Conservation (phyloP, 495 filamentous ascomycete genomes). For the Penicillium odoratum region DNA sequence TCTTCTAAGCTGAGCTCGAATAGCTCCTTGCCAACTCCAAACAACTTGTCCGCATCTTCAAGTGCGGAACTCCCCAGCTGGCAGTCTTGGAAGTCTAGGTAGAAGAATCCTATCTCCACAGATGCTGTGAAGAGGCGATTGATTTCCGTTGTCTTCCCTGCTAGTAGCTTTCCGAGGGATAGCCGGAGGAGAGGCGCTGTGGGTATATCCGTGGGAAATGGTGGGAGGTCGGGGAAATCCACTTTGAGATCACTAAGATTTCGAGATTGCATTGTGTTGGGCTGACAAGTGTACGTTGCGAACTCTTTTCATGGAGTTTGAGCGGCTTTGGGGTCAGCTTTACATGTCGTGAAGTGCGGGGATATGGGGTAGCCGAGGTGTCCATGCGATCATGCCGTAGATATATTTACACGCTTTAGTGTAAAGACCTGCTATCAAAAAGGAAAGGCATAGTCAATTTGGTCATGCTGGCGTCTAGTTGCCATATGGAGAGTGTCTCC, state of each 20-base stretch:
- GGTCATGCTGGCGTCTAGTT: background rate
- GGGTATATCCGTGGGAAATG: conserved; percentile 53
- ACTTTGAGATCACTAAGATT: background rate
- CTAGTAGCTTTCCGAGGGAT: conserved; percentile 49
- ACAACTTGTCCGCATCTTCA: conserved; percentile 45
- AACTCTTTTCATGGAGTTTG: too few species aligned
- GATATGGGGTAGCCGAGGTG: background rate
- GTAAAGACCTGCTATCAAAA: background rate
- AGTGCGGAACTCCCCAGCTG: conserved; percentile 41
- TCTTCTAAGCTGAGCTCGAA: conserved; percentile 54
- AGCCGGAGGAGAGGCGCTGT: conserved; percentile 57
- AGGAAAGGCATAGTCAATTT: background rate
- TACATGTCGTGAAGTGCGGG: background rate
- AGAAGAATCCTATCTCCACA: conserved; percentile 63
- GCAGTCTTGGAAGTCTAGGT: conserved; percentile 52
- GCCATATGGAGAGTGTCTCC: too few species aligned
- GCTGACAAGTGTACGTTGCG: too few species aligned
- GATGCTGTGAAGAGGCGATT: conserved; percentile 48
- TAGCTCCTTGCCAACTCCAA: conserved; percentile 43
- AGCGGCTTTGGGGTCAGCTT: background rate
- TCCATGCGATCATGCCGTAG: background rate
- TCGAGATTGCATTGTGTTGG: background rate
- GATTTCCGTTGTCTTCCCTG: conserved; percentile 40
- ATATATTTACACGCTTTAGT: background rate
- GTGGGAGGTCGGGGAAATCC: conserved; percentile 40